Base-by-base conservation (phyloP, 129 eudicot genomes). In the Flaveria brownii region DNA sequence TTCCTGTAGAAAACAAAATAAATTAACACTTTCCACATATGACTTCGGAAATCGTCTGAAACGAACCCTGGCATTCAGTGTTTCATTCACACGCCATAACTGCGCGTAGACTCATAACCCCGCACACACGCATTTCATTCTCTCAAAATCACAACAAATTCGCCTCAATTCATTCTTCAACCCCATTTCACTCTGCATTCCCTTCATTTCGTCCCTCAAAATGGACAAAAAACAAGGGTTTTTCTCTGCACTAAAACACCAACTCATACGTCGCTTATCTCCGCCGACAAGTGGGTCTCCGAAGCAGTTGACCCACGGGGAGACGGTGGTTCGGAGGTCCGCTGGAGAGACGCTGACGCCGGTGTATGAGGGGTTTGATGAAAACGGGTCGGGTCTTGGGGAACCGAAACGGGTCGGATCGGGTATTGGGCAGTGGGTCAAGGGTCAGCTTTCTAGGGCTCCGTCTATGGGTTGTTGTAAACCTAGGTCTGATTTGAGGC, bases 321-420 rank as follows among this genome's bases (percentile, higher is more conserved):
- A 86, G 22, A 52, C 81, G 22, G 33, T 84, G 41, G 75, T 86
- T 9, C 81, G 71, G 73, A 82, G 92, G 76, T 84, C 92, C 8
- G 75, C 86, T 6, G 93, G 92, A 3, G 96, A 88, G 84, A 83
- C 89, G 11, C 74, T 91, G 68, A 75, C 91, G 59, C 96, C 93
- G 43, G 45, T 91, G 51, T 81, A 78, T 26, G 97, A 92, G 41
- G 97, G 97, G 6, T 96, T 96, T 77, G 97, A 92, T 84, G 89
- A 87, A 72, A 88, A 89, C 12, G 88, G 81, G 18, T 56, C 71
- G 57, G 97, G 82, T 7, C 45, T 86, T 6, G 91, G 97, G 2
- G 91, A 76, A 1, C 87, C 97, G 17, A 92, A 89, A 10, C 92
- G 97, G 84, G 77, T 78, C 87, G 92, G 96, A 75, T 80, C 89